These are phyloP conservation scores for Blastobotrys attinorum DNA, from an alignment of 805 yeast genomes.

Conservation along the genomic window DNA sequence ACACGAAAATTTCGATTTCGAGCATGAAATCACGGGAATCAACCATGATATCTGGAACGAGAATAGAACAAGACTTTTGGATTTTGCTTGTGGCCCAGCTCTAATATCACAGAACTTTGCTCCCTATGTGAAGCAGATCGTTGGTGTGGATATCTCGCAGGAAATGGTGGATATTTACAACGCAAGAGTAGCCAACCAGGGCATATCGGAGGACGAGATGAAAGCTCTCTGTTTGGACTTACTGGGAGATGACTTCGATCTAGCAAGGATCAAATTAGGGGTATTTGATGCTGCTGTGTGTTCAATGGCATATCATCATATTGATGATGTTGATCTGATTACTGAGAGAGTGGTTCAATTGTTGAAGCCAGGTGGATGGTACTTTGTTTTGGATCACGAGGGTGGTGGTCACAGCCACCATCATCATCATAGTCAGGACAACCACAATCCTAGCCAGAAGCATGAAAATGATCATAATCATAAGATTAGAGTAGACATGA, in stretches of 20 bases:
- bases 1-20: not conserved
- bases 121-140: constrained; percentile 13
- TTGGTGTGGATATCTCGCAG: constrained; percentile 22
- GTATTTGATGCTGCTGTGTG: constrained; percentile 19
- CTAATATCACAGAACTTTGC: constrained; percentile 16
- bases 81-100: constrained; percentile 24
- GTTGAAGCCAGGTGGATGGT: constrained; percentile 16
- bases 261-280: not conserved
- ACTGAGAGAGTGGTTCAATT: constrained; percentile 9
- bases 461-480: constrained; percentile 9
- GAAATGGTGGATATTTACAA: constrained; percentile 19
- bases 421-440: constrained; percentile 5
- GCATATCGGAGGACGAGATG: constrained; percentile 16
- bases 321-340: constrained; percentile 12
- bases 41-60: constrained; percentile 10
- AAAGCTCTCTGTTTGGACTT: constrained; percentile 15
- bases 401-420: constrained; percentile 1
- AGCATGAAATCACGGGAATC: not conserved
- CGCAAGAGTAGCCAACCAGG: constrained; percentile 16
- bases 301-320: constrained; percentile 22
- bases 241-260: constrained; percentile 2
- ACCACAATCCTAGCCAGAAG: not conserved
- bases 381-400: constrained; percentile 14
- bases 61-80: constrained; percentile 17
- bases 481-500: constrained; percentile 9